phyloP scores from a whole-genome alignment of 805 yeast genomes.

The Candida rishiriensis region DNA sequence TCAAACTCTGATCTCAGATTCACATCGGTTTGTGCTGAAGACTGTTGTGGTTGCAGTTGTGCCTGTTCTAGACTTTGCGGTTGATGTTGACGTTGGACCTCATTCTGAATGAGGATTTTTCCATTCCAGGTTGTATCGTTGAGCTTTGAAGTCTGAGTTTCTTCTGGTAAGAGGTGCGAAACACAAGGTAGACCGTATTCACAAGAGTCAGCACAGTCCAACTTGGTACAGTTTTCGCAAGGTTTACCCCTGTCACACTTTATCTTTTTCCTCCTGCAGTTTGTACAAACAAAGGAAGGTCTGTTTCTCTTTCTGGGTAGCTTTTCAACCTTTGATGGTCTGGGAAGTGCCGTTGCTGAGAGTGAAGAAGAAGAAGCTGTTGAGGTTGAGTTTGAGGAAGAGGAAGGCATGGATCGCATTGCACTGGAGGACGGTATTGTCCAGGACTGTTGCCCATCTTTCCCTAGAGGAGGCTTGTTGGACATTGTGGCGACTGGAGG shows the following conservation, averaged over 20 bases:
- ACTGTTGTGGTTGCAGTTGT: background rate
- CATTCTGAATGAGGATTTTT: background rate
- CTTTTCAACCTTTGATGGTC: too few relatives aligned
- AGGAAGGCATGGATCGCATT: too few relatives aligned
- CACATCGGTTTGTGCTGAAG: too few relatives aligned
- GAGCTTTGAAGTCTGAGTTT: background rate
- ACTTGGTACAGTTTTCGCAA: slow-evolving; percentile 27
- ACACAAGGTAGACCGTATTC: slow-evolving; percentile 15
- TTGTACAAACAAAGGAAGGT: slow-evolving; percentile 36
- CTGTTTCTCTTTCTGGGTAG: slow-evolving; percentile 36
- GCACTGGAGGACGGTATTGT: too few relatives aligned
- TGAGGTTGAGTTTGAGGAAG: too few relatives aligned
- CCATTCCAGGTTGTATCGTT: background rate
- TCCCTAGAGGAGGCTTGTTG: too few relatives aligned
- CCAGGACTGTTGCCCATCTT: too few relatives aligned
- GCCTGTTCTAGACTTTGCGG: background rate
- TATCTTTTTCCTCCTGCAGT: slow-evolving; percentile 28
- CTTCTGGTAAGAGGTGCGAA: background rate
- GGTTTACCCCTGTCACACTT: slow-evolving; percentile 29
- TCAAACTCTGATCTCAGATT: too few relatives aligned
- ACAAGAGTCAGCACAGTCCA: slow-evolving; percentile 17
- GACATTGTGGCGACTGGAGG: too few relatives aligned
- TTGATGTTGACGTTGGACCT: background rate
- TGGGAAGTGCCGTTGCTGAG: too few relatives aligned
- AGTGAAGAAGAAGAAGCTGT: too few relatives aligned